These are phyloP conservation scores for Microstroma glucosiphilum DNA, from an alignment of 1,284 basidiomycete species.

Conservation along the genomic window DNA sequence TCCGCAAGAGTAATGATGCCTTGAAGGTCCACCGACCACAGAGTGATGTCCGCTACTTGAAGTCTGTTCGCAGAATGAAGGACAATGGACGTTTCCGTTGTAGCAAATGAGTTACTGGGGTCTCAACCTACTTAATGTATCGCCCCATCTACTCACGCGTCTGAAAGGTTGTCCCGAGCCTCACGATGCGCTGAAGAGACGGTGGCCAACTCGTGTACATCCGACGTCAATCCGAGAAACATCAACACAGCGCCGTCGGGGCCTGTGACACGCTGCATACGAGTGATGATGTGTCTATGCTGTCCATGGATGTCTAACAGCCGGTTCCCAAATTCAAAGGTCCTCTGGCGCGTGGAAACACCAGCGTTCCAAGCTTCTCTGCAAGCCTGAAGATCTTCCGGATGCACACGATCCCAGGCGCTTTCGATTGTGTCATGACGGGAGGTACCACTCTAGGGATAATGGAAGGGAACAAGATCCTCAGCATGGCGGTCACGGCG, in stretches of 20 bases:
- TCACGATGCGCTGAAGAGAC: neutral
- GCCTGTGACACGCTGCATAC: slow-evolving; percentile 42
- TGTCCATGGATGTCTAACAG: slow-evolving; percentile 36
- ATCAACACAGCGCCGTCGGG: slow-evolving; percentile 3
- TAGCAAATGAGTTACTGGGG: too few species aligned
- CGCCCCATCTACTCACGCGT: neutral
- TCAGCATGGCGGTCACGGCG: too few species aligned
- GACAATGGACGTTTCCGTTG: too few species aligned
- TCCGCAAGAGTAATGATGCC: slow-evolving; percentile 39
- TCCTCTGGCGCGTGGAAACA: slow-evolving; percentile 44
- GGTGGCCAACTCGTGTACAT: neutral
- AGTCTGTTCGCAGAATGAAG: too few species aligned
- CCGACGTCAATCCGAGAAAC: neutral
- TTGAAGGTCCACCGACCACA: slow-evolving; percentile 40
- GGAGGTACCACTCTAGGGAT: too few species aligned
- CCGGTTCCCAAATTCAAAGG: slow-evolving; percentile 49
- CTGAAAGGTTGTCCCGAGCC: neutral
- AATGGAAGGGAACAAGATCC: too few species aligned
- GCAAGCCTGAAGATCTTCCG: slow-evolving; percentile 46
- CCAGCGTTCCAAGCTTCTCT: slow-evolving; percentile 44
- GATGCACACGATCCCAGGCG: slow-evolving; percentile 28
- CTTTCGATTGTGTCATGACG: too few species aligned
- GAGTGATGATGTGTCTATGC: slow-evolving; percentile 46
- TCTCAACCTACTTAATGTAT: too few species aligned
- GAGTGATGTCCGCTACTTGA: slow-evolving; percentile 32